Percentiles rank a stretch among this genome's conserved stretches.
These are phyloP conservation scores for Neoconidiobolus thromboides DNA, from an alignment of 371 early-diverging fungal species.

Conservation along the genomic window DNA sequence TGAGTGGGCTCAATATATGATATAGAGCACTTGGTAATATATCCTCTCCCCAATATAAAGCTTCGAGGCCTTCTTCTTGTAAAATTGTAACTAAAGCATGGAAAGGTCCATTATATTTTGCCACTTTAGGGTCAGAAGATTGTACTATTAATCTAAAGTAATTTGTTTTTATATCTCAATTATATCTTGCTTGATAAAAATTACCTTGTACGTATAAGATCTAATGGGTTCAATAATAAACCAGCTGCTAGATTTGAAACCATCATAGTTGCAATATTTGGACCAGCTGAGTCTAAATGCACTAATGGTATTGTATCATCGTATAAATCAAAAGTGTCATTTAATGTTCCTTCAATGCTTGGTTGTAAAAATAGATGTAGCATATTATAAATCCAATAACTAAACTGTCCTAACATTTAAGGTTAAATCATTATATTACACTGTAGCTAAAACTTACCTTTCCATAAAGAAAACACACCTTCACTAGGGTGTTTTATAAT, in stretches of 20 bases:
- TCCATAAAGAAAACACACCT: slow-evolving; percentile 37
- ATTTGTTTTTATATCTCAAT: neutral
- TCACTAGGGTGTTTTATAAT: slow-evolving; percentile 38
- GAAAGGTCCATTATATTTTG: slow-evolving; percentile 49
- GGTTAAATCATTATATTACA: neutral
- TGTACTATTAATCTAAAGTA: slow-evolving; percentile 40
- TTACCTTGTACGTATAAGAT: slow-evolving; percentile 50
- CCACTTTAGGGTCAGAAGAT: slow-evolving; percentile 34
- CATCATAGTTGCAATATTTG: slow-evolving; percentile 44
- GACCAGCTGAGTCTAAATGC: slow-evolving; percentile 34
- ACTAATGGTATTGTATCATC: slow-evolving; percentile 54
- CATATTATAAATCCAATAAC: slow-evolving; percentile 54
- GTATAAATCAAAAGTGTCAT: slow-evolving; percentile 54
- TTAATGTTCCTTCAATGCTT: slow-evolving; percentile 42
- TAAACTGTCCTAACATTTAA: slow-evolving; percentile 31
- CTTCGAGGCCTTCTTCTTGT: slow-evolving; percentile 56
- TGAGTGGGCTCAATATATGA: slow-evolving; percentile 46
- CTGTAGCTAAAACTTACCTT: slow-evolving; percentile 20
- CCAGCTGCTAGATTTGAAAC: slow-evolving; percentile 44
- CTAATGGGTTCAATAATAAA: slow-evolving; percentile 51
- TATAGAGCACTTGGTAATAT: slow-evolving; percentile 55
- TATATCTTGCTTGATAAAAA: neutral
- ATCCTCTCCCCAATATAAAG: slow-evolving; percentile 46
- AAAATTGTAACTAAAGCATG: slow-evolving; percentile 51
- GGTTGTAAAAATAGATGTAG: slow-evolving; percentile 45